phyloP scores from a whole-genome alignment of 192 early-diverging fungal species.

The Anaeromyces robustus region DNA sequence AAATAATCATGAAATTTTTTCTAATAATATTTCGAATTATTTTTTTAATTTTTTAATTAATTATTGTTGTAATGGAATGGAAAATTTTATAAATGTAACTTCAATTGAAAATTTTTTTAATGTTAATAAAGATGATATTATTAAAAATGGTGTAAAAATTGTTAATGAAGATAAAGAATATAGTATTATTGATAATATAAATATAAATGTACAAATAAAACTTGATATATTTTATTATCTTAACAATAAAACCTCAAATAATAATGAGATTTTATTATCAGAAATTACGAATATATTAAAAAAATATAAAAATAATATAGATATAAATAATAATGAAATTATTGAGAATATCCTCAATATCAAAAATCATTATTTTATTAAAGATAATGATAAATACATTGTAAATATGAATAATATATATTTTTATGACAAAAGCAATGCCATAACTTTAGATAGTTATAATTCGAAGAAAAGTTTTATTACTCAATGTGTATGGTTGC shows the following conservation, averaged over 20 bases:
- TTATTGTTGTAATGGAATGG: too few species aligned
- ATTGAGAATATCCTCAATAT: neutral
- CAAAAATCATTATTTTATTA: neutral
- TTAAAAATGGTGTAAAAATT: too few species aligned
- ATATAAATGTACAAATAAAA: neutral
- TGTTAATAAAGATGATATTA: too few species aligned
- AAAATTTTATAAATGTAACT: neutral
- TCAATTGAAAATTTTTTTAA: too few species aligned
- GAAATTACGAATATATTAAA: neutral
- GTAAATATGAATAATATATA: neutral
- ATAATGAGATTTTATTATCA: neutral
- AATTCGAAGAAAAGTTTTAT: neutral
- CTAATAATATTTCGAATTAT: neutral
- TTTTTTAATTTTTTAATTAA: neutral
- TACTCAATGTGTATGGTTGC: neutral
- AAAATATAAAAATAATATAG: too few species aligned
- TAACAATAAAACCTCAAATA: neutral
- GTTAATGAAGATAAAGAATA: too few species aligned
- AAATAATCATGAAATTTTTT: neutral
- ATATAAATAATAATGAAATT: neutral
- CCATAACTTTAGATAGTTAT: too few species aligned
- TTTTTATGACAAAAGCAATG: too few species aligned
- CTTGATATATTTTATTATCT: neutral
- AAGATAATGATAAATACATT: neutral
- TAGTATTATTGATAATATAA: too few species aligned